Evolutionary conservation across 2,329 filamentous ascomycete genomes (phyloP).

Genomic region (Phialocephala subalpina): DNA sequence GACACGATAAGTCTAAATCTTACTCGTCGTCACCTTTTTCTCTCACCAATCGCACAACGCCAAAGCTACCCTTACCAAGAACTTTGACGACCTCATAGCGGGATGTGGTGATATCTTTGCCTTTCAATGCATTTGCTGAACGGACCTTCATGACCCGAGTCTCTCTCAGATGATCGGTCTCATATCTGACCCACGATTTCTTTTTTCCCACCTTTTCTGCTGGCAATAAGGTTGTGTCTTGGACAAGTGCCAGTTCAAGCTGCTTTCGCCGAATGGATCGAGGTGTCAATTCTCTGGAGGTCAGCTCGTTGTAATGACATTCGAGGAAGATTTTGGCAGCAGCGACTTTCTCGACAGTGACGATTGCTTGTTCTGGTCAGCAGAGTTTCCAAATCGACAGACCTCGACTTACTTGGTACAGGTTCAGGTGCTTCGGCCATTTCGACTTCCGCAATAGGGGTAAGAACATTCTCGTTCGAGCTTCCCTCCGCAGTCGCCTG

Average conservation of each 20-base stretch:
- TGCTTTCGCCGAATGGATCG: constrained; percentile 67
- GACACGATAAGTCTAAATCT: neutral
- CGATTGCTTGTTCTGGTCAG: constrained; percentile 35
- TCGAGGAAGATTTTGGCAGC: constrained; percentile 89
- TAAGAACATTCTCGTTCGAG: constrained; percentile 36
- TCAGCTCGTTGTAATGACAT: constrained; percentile 78
- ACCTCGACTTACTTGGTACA: constrained; percentile 38
- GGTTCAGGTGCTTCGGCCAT: constrained; percentile 34
- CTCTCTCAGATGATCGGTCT: constrained; percentile 79
- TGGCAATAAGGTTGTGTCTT: constrained; percentile 44
- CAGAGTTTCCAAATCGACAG: neutral
- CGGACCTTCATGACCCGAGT: constrained; percentile 73
- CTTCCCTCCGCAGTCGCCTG: constrained; percentile 29
- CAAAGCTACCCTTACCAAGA: constrained; percentile 93
- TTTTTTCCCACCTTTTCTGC: constrained; percentile 63
- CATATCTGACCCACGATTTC: constrained; percentile 68
- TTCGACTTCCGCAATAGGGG: constrained; percentile 41
- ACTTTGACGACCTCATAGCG: constrained; percentile 85
- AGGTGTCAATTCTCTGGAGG: constrained; percentile 61
- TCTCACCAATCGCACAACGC: constrained; percentile 85
- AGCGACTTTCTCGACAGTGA: constrained; percentile 79
- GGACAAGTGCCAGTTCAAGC: constrained; percentile 70
- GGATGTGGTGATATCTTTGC: constrained; percentile 59
- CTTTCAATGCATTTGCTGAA: constrained; percentile 48
- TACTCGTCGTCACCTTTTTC: constrained; percentile 56